A percentile compares a stretch with the other conserved stretches of the same genome.
Conservation (phyloP, 139 green algal genomes). For the Marvania coccoides region DNA sequence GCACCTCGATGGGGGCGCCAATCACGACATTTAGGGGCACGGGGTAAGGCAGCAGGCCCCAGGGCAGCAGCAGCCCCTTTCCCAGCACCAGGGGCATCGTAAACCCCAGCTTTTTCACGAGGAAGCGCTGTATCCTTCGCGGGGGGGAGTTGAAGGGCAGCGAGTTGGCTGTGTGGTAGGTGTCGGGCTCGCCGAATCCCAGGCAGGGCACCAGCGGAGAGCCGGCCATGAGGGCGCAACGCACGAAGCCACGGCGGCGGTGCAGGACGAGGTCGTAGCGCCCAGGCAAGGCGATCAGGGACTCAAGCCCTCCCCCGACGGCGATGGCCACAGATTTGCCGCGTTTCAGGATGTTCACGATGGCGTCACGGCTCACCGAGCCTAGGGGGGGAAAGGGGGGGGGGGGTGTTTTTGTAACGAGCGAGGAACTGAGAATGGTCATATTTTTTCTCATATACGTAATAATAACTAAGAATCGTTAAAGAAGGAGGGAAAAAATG, state of each 20-base stretch:
- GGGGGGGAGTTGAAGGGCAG: background rate
- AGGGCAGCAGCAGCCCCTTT: constrained; percentile 32
- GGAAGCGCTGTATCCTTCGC: constrained; percentile 5
- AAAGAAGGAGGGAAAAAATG: background rate
- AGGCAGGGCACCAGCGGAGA: constrained; percentile 24
- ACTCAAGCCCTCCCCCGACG: constrained; percentile 19
- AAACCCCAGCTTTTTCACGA: constrained; percentile 13
- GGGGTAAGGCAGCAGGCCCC: constrained; percentile 39
- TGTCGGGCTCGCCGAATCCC: constrained; percentile 21
- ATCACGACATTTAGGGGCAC: constrained; percentile 40
- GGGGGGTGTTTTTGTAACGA: too few species aligned
- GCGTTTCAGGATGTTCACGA: constrained; percentile 9
- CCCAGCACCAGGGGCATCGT: constrained; percentile 44
- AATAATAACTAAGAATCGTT: too few species aligned
- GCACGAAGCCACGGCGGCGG: constrained; percentile 20
- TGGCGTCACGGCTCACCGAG: constrained; percentile 10
- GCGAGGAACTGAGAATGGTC: too few species aligned
- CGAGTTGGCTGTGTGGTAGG: constrained; percentile 21
- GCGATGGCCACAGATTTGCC: constrained; percentile 11
- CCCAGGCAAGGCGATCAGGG: constrained; percentile 10
- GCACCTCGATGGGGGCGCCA: constrained; percentile 31
- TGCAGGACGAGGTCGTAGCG: constrained; percentile 17
- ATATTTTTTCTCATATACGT: too few species aligned
- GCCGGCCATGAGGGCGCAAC: constrained; percentile 1
- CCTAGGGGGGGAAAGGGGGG: too few species aligned